phyloP scores from a whole-genome alignment of 768 basidiomycete species.

The Holtermanniella nyarrowii region DNA sequence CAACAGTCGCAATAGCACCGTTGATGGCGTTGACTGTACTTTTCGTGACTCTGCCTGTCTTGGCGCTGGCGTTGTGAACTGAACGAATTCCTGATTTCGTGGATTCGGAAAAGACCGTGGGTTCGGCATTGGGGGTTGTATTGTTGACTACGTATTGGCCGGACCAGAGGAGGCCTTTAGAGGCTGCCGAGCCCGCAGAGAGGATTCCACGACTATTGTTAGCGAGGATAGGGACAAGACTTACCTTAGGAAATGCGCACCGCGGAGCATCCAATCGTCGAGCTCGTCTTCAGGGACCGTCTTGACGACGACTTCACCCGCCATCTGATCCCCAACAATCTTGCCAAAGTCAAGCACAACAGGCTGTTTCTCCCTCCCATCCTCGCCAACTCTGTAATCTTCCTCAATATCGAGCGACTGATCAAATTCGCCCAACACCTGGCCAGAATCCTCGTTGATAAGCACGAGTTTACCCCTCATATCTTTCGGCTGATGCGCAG shows the following conservation, averaged over 20 bases:
- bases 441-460: constrained; percentile 61
- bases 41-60: constrained; percentile 57
- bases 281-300: constrained; percentile 58
- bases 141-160: constrained; percentile 55
- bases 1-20: constrained; percentile 24
- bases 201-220: constrained; percentile 44
- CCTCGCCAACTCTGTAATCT: constrained; percentile 49
- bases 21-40: constrained; percentile 57
- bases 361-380: constrained; percentile 43
- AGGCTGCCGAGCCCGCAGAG: constrained; percentile 53
- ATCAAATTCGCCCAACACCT: constrained; percentile 61
- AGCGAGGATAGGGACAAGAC: constrained; percentile 11
- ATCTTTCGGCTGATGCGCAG: constrained; percentile 17
- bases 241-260: constrained; percentile 57
- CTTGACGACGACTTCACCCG: constrained; percentile 51
- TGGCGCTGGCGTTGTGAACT: constrained; percentile 56
- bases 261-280: constrained; percentile 54
- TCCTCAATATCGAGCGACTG: constrained; percentile 51
- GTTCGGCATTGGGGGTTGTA: constrained; percentile 49
- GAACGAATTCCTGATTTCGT: constrained; percentile 52
- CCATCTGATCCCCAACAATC: constrained; percentile 34
- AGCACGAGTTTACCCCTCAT: constrained; percentile 55
- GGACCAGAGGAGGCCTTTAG: constrained; percentile 54
- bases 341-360: constrained; percentile 65
- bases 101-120: constrained; percentile 53